These are phyloP conservation scores for Paecilomyces niveus DNA, from an alignment of 2,329 filamentous ascomycete species.

Conservation along the genomic window DNA sequence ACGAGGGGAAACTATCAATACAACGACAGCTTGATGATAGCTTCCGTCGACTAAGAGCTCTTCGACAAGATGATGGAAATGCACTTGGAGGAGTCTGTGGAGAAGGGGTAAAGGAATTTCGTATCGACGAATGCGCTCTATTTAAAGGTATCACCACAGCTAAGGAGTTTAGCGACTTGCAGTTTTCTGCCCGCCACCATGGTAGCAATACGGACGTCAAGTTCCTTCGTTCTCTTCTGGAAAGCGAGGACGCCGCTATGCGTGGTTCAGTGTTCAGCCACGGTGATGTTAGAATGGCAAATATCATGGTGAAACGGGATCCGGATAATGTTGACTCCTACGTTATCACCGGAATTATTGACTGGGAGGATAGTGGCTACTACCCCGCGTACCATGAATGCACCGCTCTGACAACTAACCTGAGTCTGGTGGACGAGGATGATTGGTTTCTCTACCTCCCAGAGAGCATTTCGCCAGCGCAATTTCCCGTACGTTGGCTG, in stretches of 20 bases:
- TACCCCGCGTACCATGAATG: constrained; percentile 24
- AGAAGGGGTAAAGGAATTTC: constrained; percentile 19
- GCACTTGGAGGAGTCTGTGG: constrained; percentile 17
- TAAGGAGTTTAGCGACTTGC: constrained; percentile 12
- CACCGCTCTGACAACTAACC: constrained; percentile 10
- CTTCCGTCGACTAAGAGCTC: constrained; percentile 10
- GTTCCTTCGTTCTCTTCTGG: constrained; percentile 16
- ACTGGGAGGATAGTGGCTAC: constrained; percentile 25
- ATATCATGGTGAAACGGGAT: constrained; percentile 15
- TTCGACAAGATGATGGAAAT: constrained; percentile 10
- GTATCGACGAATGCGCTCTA: constrained; percentile 10
- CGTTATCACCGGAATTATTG: constrained; percentile 19
- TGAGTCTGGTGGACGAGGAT: constrained; percentile 15
- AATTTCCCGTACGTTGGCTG: constrained; percentile 14
- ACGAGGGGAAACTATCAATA: constrained; percentile 14
- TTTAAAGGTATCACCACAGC: constrained; percentile 16
- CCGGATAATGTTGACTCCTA: constrained; percentile 4
- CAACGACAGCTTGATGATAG: constrained; percentile 11
- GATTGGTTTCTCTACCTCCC: constrained; percentile 23
- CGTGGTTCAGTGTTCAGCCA: constrained; percentile 19
- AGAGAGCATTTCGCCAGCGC: constrained; percentile 15
- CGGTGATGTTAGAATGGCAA: constrained; percentile 15
- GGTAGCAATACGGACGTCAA: constrained; percentile 15
- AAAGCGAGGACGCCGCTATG: constrained; percentile 1
- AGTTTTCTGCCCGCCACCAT: constrained; percentile 12